Percentiles rank a stretch among this genome's conserved stretches.
phyloP scores from a whole-genome alignment of 2,329 filamentous ascomycete species.

The Orbilia javanica region DNA sequence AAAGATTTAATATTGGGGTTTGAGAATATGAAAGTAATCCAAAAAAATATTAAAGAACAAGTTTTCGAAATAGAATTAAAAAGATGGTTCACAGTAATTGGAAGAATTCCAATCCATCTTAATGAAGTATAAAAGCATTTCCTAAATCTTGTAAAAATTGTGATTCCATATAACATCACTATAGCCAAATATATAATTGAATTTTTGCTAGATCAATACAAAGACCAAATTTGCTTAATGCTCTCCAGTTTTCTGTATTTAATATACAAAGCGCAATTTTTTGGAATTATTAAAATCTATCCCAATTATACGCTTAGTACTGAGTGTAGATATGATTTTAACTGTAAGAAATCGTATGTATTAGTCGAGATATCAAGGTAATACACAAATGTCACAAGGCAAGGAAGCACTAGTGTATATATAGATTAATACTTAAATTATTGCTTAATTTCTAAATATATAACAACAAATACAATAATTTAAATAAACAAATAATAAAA shows the following conservation, averaged over 20 bases:
- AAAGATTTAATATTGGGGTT: neutral
- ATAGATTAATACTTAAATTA: too few relatives aligned
- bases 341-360: too few relatives aligned
- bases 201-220: slow-evolving; percentile 1
- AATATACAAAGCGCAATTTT: slow-evolving; percentile 2
- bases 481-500: too few relatives aligned
- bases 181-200: neutral
- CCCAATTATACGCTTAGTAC: neutral
- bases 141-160: neutral
- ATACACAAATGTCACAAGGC: too few relatives aligned
- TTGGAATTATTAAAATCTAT: neutral
- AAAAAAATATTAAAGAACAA: slow-evolving; percentile 10
- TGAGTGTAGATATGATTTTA: neutral
- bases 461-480: too few relatives aligned
- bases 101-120: neutral
- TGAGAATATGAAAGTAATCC: slow-evolving; percentile 7
- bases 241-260: slow-evolving; percentile 33
- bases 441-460: too few relatives aligned
- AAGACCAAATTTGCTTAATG: slow-evolving; percentile 11
- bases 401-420: too few relatives aligned
- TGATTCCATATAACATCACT: slow-evolving; percentile 18
- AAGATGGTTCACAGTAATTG: neutral
- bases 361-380: too few relatives aligned
- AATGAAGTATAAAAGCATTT: neutral
- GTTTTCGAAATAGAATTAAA: neutral